Evolutionary conservation across 2,329 filamentous ascomycete genomes (phyloP).

Genomic region (Torrubiellomyces zombiae): DNA sequence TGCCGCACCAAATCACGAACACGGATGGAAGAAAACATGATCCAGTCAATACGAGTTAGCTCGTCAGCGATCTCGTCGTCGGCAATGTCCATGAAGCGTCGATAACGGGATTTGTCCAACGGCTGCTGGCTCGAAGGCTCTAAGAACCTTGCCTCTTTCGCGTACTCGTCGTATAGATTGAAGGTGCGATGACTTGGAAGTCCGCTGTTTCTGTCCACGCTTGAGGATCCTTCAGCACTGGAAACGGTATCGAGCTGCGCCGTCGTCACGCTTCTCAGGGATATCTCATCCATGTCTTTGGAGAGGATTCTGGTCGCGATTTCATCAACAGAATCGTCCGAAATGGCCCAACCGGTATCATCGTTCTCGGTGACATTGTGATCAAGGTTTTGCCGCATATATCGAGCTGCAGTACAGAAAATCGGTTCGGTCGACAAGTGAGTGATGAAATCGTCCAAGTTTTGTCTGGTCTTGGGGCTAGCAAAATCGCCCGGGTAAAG

Average conservation of each 20-base stretch:
- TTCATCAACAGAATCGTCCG: conserved; percentile 38
- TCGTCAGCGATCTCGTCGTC: conserved; percentile 81
- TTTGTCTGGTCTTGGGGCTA: conserved; percentile 52
- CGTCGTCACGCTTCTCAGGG: conserved; percentile 26
- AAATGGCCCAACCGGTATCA: conserved; percentile 81
- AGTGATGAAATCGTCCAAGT: conserved; percentile 58
- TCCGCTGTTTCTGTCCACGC: conserved; percentile 21
- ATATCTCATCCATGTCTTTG: conserved; percentile 22
- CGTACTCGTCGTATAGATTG: conserved; percentile 60
- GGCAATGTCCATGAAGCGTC: conserved; percentile 71
- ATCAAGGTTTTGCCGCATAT: conserved; percentile 68
- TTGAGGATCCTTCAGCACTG: conserved; percentile 29
- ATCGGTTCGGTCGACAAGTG: conserved; percentile 63
- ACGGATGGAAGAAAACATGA: conserved; percentile 90
- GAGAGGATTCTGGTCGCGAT: conserved; percentile 17
- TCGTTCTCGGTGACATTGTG: conserved; percentile 65
- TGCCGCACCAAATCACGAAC: conserved; percentile 87
- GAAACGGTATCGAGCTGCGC: conserved; percentile 30
- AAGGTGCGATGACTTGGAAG: conserved; percentile 35
- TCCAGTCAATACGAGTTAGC: conserved; percentile 91
- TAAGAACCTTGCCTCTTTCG: conserved; percentile 57
- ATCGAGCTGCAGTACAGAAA: conserved; percentile 69
- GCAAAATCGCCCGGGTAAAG: conserved; percentile 90
- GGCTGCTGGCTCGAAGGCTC: conserved; percentile 52
- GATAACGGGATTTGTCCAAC: conserved; percentile 75